Conservation (phyloP, 768 basidiomycete genomes). For the Boletus sp. region DNA sequence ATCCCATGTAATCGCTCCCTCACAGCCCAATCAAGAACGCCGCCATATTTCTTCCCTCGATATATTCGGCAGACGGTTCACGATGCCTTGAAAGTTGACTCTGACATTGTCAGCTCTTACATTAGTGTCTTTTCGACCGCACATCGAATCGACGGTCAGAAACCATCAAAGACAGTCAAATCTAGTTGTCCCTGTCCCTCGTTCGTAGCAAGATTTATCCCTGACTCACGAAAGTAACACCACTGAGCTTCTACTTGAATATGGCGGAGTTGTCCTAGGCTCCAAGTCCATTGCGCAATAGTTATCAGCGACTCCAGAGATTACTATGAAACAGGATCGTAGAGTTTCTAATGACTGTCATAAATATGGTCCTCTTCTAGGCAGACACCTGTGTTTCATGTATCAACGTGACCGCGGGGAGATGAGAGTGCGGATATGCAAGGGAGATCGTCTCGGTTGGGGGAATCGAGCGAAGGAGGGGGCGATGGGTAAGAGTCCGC, state of each 20-base stretch:
- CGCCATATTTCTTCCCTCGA: neutral
- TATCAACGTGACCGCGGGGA: constrained; percentile 1
- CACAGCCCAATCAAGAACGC: constrained; percentile 11
- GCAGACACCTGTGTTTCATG: constrained; percentile 16
- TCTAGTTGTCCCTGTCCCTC: neutral
- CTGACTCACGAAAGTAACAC: neutral
- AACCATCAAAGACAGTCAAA: neutral
- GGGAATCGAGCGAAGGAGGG: constrained; percentile 36
- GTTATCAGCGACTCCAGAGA: neutral
- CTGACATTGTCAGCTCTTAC: neutral
- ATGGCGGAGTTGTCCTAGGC: neutral
- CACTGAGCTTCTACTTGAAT: neutral
- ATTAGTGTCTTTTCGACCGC: neutral
- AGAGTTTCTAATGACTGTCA: constrained; percentile 8
- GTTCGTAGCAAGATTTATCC: neutral
- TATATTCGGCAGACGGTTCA: neutral
- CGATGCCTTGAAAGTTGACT: neutral
- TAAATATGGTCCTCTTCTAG: constrained; percentile 28
- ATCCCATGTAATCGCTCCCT: constrained; percentile 21
- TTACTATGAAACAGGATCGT: neutral
- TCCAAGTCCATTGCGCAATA: neutral
- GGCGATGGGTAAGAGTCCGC: constrained; percentile 51
- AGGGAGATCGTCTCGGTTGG: constrained; percentile 16
- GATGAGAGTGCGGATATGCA: constrained; percentile 6
- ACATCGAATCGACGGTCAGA: neutral